These are phyloP conservation scores for Blumeria hordei DNA, from an alignment of 2,329 filamentous ascomycete species.

Conservation along the genomic window DNA sequence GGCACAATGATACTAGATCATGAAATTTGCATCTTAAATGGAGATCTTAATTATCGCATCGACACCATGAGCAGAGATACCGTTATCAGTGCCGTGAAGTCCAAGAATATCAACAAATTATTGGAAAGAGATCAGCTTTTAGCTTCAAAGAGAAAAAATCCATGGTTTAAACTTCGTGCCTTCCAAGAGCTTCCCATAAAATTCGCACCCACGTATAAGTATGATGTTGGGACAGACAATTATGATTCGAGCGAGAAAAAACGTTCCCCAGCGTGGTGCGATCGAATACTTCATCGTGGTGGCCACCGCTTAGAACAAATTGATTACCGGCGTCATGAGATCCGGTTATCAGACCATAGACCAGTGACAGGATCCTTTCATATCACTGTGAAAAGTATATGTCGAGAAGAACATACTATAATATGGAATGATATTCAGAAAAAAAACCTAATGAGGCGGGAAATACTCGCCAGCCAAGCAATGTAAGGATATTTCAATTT, in stretches of 20 bases:
- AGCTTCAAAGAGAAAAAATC: slow-evolving; percentile 69
- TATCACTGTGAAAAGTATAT: slow-evolving; percentile 63
- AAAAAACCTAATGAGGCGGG: slow-evolving; percentile 48
- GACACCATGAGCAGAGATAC: slow-evolving; percentile 90
- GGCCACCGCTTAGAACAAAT: slow-evolving; percentile 66
- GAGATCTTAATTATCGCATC: slow-evolving; percentile 94
- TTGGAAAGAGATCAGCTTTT: slow-evolving; percentile 86
- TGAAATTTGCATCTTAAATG: slow-evolving; percentile 89
- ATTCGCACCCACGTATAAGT: slow-evolving; percentile 95
- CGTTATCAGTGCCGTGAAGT: slow-evolving; percentile 63
- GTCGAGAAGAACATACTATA: slow-evolving; percentile 35
- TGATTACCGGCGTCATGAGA: slow-evolving; percentile 73
- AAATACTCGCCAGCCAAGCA: slow-evolving; percentile 42
- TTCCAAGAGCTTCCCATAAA: slow-evolving; percentile 81
- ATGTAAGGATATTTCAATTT: slow-evolving; percentile 20
- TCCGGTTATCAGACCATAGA: slow-evolving; percentile 74
- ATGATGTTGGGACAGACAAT: slow-evolving; percentile 81
- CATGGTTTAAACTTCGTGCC: slow-evolving; percentile 64
- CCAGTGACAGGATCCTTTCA: slow-evolving; percentile 73
- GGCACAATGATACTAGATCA: slow-evolving; percentile 89
- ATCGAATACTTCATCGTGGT: slow-evolving; percentile 65
- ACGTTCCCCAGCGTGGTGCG: slow-evolving; percentile 86
- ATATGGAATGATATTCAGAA: slow-evolving; percentile 53
- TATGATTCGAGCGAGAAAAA: slow-evolving; percentile 94
- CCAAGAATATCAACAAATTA: slow-evolving; percentile 60